These are phyloP conservation scores for Eucalyptus polybractea DNA, from an alignment of 345 rosid species.

Conservation along the genomic window DNA sequence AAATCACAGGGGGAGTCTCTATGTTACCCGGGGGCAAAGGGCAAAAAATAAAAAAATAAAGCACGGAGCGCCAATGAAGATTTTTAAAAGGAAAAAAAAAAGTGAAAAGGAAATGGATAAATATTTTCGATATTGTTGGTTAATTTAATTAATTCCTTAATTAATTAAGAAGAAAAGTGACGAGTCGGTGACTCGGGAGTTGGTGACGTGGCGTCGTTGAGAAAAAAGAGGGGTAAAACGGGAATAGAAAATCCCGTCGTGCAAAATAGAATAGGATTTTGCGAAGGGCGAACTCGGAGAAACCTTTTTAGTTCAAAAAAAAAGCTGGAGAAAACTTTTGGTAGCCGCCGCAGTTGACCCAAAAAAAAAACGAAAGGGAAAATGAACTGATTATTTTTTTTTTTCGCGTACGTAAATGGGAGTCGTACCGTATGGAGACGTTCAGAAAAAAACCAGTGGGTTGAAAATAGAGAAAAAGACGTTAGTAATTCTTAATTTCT, in stretches of 20 bases:
- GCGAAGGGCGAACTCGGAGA: not conserved
- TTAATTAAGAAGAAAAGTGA: not conserved
- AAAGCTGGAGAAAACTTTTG: too few species aligned
- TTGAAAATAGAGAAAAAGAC: not conserved
- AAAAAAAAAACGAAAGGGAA: not conserved
- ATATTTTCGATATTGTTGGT: not conserved
- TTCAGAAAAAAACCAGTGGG: not conserved
- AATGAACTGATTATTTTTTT: not conserved
- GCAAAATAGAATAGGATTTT: not conserved
- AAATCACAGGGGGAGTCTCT: conserved; percentile 14
- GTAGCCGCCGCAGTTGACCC: not conserved
- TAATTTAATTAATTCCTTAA: not conserved
- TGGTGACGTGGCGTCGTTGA: not conserved
- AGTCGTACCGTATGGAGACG: not conserved
- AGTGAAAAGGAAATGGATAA: not conserved
- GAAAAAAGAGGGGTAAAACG: not conserved
- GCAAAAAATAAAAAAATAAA: not conserved
- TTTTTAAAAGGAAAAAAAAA: not conserved
- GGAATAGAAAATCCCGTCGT: not conserved
- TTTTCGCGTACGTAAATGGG: not conserved
- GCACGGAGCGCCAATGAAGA: conserved; percentile 4
- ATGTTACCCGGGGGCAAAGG: not conserved
- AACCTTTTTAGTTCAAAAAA: too few species aligned
- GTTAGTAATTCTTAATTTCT: rapidly evolving
- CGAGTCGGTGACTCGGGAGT: not conserved